Conservation (phyloP, 805 yeast genomes). For the Metschnikowia arizonensis region DNA sequence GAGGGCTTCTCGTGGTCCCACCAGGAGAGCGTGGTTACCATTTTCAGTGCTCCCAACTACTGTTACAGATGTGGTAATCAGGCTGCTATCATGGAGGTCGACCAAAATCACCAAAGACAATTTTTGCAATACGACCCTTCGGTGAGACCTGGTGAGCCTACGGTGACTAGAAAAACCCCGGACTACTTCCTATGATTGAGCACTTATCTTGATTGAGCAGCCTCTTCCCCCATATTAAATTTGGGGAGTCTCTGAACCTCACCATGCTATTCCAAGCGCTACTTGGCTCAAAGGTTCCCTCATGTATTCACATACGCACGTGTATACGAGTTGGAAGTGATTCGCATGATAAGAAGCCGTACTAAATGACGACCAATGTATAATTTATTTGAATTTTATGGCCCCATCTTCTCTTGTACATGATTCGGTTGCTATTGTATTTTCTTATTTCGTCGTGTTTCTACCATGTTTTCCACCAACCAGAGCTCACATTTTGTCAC, state of each 20-base stretch:
- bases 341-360: conserved; percentile 1
- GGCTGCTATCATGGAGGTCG: conserved; percentile 98
- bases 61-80: conserved; percentile 98
- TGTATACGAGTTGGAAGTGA: neutral
- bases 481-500: conserved; percentile 20
- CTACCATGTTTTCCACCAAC: conserved; percentile 15
- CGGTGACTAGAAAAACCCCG: conserved; percentile 94
- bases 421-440: neutral
- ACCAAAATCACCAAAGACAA: conserved; percentile 86
- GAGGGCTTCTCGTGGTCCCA: conserved; percentile 95
- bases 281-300: neutral
- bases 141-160: conserved; percentile 96
- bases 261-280: neutral
- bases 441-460: conserved; percentile 5
- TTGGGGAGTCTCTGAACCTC: neutral
- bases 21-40: conserved; percentile 90
- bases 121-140: conserved; percentile 95
- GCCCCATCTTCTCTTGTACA: neutral
- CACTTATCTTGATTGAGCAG: neutral
- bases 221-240: neutral
- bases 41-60: conserved; percentile 92
- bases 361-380: conserved; percentile 4
- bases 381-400: neutral
- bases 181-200: conserved; percentile 79
- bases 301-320: neutral